Base-by-base conservation (phyloP, 306 rosid genomes). In the Dalbergia cultrata region DNA sequence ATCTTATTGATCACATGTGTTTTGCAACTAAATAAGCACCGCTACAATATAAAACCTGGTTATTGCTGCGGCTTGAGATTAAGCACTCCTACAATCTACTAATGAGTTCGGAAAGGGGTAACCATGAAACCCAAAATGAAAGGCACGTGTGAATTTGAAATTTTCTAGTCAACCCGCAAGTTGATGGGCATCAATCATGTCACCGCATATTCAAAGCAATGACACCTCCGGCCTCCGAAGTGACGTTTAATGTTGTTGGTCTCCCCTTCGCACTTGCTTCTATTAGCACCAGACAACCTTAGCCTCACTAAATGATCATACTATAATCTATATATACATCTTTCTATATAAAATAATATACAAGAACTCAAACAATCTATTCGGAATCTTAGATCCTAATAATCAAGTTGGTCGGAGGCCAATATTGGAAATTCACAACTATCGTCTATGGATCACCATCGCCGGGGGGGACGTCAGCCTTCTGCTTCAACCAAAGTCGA, bases 401-500 rank as follows among this genome's bases (percentile, higher is more conserved):
- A 59, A 21, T 12, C 35, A 22, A 6, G 21, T n/a, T 35, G 54
- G 19, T 21, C 67, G 19, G 0, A 16, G 6, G 10, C 6, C 18
- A 43, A 9, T 4, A 5, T 49, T 49, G 3, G 17, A 11, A 49
- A 49, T 49, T 49, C 56, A 4, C 17, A 3, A 12, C 9, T 14
- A 13, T 49, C 31, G 31, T 26, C 31, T 49, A 81, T 68, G 70
- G 43, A 57, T 9, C 79, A 21, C 31, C 31, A 1, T 10, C 84
- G 26, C 9, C 87, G 13, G 22, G 17, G 13, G 56, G 19, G 61
- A 71, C 26, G 41, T 68, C 82, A 83, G 19, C 77, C 86, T 22
- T 59, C 87, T 6, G 31, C 86, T 49, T 60, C 87, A n/a, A 53
- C 80, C 37, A 93, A 90, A 78, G 53, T 90, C 0, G 93, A 93